Evolutionary conservation across 306 rosid species (phyloP), one percentile per base, ranked within the genome.

Genomic region (Myrica gale): DNA sequence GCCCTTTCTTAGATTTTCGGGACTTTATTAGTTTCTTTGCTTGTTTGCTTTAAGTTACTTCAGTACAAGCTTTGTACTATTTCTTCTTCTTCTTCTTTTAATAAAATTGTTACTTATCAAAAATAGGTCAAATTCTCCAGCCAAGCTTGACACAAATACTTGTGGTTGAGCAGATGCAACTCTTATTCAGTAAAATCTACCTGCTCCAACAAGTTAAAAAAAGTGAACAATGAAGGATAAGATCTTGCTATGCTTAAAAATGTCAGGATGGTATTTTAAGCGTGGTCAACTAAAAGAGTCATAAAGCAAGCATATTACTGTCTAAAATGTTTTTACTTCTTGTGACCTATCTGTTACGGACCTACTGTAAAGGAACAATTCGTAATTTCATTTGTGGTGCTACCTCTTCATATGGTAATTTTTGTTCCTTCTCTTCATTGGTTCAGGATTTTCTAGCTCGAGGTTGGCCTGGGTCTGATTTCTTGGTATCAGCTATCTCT

Each of bases 401-500:
- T 19, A 58, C 48, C 16, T 56, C 56, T 50, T 76, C 23, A 17
- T 61, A 37, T 78, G 52, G 21, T 66, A 55, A 69, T 81, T 9
- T 43, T 69, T 51, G 46, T 75, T 78, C 53, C 43, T 69, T 19
- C 72, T 74, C 37, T 80, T 54, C 71, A 46, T 43, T 85, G 80
- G 69, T 77, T 73, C 96, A 94, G 98, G 89, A 61, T 78, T 63
- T 84, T 46, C 73, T 79, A 73, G 76, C 71, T 74, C 80, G 73
- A 75, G 89, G 86, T 43, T 72, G 81, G 81, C 83, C 80, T 71
- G 60, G 80, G 74, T 86, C 84, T 41, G 91, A 73, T 48, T 50
- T 55, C 80, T 69, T 84, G 47, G 79, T 89, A 53, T 73, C 84
- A 62, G 82, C 80, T 51, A 62, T 90, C 15, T 84, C 84, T 58